phyloP scores from a whole-genome alignment of 2,329 filamentous ascomycete species.

The Thermochaetoides dissita region DNA sequence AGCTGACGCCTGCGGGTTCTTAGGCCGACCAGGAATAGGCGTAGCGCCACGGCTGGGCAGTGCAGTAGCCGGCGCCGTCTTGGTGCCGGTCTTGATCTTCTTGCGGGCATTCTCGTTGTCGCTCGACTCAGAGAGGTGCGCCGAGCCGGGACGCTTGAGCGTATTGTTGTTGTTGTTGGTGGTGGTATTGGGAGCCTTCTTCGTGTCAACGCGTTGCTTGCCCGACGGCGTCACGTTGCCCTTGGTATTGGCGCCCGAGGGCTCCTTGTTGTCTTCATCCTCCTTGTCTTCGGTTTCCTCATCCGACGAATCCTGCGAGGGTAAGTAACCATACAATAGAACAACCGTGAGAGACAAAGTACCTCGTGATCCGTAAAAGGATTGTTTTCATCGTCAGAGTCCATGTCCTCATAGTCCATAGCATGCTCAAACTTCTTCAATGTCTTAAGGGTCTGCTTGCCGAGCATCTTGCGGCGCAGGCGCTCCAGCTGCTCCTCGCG shows the following conservation, averaged over 20 bases:
- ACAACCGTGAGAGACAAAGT: constrained; percentile 5
- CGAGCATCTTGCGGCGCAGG: constrained; percentile 53
- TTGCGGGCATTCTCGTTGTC: constrained; percentile 80
- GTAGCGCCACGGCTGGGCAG: constrained; percentile 41
- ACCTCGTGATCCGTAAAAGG: constrained; percentile 24
- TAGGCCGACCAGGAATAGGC: constrained; percentile 34
- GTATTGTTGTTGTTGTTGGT: constrained; percentile 22
- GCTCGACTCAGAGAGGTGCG: constrained; percentile 77
- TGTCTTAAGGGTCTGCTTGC: constrained; percentile 66
- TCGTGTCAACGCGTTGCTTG: constrained; percentile 32
- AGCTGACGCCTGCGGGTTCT: constrained; percentile 34
- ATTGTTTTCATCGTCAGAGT: constrained; percentile 25
- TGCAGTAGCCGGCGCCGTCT: constrained; percentile 26
- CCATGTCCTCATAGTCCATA: constrained; percentile 70
- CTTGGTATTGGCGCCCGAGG: constrained; percentile 48
- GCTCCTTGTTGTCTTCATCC: constrained; percentile 34
- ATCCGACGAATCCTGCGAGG: constrained; percentile 31
- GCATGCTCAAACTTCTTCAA: constrained; percentile 77
- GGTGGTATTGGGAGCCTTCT: constrained; percentile 21
- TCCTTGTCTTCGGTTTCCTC: constrained; percentile 47
- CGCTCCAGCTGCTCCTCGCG: constrained; percentile 54
- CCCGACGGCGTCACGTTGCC: constrained; percentile 45
- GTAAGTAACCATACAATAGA: not conserved
- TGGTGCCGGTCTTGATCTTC: constrained; percentile 46
- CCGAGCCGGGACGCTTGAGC: constrained; percentile 75